Conservation (phyloP, 768 basidiomycete genomes). For the Termitomyces sp. region DNA sequence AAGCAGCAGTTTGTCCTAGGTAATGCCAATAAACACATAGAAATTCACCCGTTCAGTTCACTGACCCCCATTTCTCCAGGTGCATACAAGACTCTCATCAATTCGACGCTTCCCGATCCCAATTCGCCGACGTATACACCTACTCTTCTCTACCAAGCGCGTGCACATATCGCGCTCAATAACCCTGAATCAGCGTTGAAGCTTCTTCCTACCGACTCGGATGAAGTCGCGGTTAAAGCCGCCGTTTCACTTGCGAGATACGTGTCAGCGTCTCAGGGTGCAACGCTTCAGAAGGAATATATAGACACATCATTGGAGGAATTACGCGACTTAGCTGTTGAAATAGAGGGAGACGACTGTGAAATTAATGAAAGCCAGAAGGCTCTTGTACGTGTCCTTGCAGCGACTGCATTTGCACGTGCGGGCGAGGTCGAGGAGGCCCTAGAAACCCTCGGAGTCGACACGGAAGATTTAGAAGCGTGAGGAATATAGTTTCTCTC, state of each 20-base stretch:
- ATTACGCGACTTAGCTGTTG: constrained; percentile 79
- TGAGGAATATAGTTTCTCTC: constrained; percentile 36
- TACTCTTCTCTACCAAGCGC: constrained; percentile 71
- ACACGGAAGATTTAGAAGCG: constrained; percentile 83
- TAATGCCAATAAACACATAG: constrained; percentile 18
- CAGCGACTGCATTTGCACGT: constrained; percentile 80
- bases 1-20: constrained; percentile 77
- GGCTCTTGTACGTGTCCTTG: constrained; percentile 69
- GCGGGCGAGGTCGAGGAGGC: constrained; percentile 91
- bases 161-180: constrained; percentile 69
- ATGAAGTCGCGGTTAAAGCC: constrained; percentile 67
- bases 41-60: not conserved
- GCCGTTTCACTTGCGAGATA: constrained; percentile 71
- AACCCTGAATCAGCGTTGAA: constrained; percentile 51
- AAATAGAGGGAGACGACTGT: constrained; percentile 76
- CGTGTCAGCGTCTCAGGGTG: constrained; percentile 37
- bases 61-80: constrained; percentile 30
- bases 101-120: constrained; percentile 50
- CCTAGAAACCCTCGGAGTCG: constrained; percentile 77
- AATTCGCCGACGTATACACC: constrained; percentile 60
- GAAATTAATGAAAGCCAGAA: constrained; percentile 67
- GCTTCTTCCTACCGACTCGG: constrained; percentile 50
- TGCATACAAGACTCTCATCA: constrained; percentile 61
- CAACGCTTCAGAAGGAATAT: constrained; percentile 47
- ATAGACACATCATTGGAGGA: constrained; percentile 68